These are phyloP conservation scores for Penicillium sp. DNA, from an alignment of 2,329 filamentous ascomycete genomes.

Conservation along the genomic window DNA sequence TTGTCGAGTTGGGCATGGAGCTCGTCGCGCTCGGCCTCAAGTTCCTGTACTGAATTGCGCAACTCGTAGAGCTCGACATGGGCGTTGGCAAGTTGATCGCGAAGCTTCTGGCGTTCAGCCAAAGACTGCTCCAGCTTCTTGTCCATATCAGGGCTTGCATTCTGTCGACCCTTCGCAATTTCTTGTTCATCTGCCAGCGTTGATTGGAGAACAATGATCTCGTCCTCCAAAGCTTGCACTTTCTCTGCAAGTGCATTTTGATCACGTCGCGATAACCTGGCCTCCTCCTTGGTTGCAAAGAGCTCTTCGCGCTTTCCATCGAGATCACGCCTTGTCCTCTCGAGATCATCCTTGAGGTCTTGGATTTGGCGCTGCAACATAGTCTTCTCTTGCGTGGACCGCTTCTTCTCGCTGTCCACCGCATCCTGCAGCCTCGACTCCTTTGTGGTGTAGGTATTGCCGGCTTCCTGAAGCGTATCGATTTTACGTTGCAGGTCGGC, in stretches of 20 bases:
- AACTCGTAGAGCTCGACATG: slow-evolving; percentile 63
- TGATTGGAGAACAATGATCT: slow-evolving; percentile 71
- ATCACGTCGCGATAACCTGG: slow-evolving; percentile 67
- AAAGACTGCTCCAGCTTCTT: slow-evolving; percentile 58
- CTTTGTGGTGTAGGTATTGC: slow-evolving; percentile 67
- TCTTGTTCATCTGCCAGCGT: slow-evolving; percentile 66
- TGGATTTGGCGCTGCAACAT: slow-evolving; percentile 72
- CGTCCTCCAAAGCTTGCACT: slow-evolving; percentile 69
- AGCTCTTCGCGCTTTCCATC: slow-evolving; percentile 68
- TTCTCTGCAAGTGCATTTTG: slow-evolving; percentile 65
- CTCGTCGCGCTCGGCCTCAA: slow-evolving; percentile 67
- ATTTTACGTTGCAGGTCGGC: slow-evolving; percentile 69
- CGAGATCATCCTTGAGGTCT: slow-evolving; percentile 70
- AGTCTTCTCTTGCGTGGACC: slow-evolving; percentile 71
- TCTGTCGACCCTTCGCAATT: slow-evolving; percentile 58
- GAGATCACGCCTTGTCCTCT: slow-evolving; percentile 64
- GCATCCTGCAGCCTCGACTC: slow-evolving; percentile 68
- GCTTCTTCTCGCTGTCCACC: slow-evolving; percentile 69
- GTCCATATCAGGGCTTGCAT: slow-evolving; percentile 61
- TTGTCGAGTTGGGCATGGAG: slow-evolving; percentile 62
- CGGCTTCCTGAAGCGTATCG: slow-evolving; percentile 67
- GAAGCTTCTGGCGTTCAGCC: slow-evolving; percentile 63
- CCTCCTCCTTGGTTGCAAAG: slow-evolving; percentile 65
- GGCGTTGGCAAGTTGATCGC: slow-evolving; percentile 62
- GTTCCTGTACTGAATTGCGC: slow-evolving; percentile 57